Percentiles rank a stretch among this genome's conserved stretches.
Conservation (phyloP, 306 rosid genomes). For the Cyamopsis tetragonoloba region DNA sequence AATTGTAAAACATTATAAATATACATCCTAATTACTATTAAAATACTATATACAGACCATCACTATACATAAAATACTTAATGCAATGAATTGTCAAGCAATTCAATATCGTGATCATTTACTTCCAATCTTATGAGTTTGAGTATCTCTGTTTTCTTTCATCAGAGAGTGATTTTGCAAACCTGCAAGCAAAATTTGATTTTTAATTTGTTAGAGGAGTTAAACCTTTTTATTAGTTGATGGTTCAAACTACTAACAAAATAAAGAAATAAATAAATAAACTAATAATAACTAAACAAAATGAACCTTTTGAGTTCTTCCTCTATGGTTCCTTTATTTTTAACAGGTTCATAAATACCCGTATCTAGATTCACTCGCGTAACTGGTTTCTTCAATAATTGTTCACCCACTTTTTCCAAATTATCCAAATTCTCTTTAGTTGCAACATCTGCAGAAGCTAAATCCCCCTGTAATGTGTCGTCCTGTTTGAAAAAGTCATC, state of each 20-base stretch:
- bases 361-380: conserved; percentile 39
- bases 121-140: neutral
- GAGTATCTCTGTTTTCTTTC: conserved; percentile 32
- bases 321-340: conserved; percentile 40
- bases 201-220: neutral
- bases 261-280: neutral
- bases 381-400: conserved; percentile 34
- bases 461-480: conserved; percentile 25
- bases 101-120: neutral
- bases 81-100: neutral
- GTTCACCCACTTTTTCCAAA: conserved; percentile 36
- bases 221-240: too few relatives aligned
- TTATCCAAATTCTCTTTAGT: conserved; percentile 38
- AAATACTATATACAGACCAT: too few relatives aligned
- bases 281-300: too few relatives aligned
- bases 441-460: conserved; percentile 41
- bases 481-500: conserved; percentile 29
- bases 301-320: conserved; percentile 45
- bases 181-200: conserved; percentile 28
- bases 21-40: too few relatives aligned
- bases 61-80: too few relatives aligned
- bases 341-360: conserved; percentile 33
- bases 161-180: conserved; percentile 39
- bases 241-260: too few relatives aligned
- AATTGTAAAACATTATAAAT: too few relatives aligned